Evolutionary conservation across 2,329 filamentous ascomycete species (phyloP).

Genomic region (Curvularia sp.): DNA sequence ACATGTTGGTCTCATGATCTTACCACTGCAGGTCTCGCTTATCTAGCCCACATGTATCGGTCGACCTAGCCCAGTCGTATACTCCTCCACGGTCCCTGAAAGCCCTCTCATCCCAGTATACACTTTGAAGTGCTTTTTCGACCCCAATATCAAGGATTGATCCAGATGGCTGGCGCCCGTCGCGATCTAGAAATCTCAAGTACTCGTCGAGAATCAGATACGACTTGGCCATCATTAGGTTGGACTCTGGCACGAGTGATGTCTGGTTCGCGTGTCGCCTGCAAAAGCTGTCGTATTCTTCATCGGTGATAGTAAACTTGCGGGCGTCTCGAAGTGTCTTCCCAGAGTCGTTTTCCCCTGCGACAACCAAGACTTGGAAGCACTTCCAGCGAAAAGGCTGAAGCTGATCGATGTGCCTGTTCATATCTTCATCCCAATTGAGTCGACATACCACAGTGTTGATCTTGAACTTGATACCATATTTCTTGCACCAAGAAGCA

Average conservation of each 20-base stretch:
- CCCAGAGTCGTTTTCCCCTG: conserved; percentile 11
- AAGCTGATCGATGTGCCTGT: conserved; percentile 5
- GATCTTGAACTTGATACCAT: conserved; percentile 12
- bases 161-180: background rate
- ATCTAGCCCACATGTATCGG: conserved; percentile 5
- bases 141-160: conserved; percentile 9
- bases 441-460: conserved; percentile 10
- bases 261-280: background rate
- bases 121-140: conserved; percentile 4
- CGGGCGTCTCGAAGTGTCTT: conserved; percentile 6
- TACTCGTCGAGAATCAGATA: conserved; percentile 11
- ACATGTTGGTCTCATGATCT: background rate
- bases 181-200: conserved; percentile 11
- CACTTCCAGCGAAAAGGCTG: too few relatives aligned
- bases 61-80: conserved; percentile 13
- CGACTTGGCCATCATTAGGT: conserved; percentile 9
- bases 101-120: conserved; percentile 11
- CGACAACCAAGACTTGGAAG: conserved; percentile 11
- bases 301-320: conserved; percentile 6
- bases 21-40: conserved; percentile 15
- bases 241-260: conserved; percentile 8
- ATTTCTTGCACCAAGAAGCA: conserved; percentile 2
- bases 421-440: conserved; percentile 15
- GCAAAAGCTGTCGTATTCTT: conserved; percentile 12
- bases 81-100: conserved; percentile 10